Conservation (phyloP, 371 early-diverging fungal genomes). For the Mucor plumbeus region DNA sequence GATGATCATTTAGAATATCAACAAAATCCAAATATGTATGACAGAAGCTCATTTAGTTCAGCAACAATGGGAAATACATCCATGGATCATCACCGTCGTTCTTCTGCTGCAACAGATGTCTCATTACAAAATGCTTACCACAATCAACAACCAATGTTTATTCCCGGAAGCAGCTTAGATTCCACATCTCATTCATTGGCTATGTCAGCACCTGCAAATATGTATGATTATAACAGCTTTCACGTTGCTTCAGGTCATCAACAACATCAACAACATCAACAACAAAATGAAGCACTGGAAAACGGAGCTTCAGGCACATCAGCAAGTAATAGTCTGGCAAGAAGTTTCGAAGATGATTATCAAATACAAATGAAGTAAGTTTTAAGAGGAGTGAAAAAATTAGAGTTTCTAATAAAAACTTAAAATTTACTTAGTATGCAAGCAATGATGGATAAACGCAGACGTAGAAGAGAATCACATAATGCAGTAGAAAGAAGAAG, state of each 20-base stretch:
- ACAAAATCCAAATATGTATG: slow-evolving; percentile 8
- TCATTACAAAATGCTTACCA: slow-evolving; percentile 21
- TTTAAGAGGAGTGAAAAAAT: neutral
- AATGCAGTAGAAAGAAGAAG: slow-evolving; percentile 96
- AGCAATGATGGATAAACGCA: slow-evolving; percentile 77
- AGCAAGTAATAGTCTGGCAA: slow-evolving; percentile 16
- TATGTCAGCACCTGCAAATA: slow-evolving; percentile 51
- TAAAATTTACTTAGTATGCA: slow-evolving; percentile 35
- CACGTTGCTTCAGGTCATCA: neutral
- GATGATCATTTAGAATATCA: slow-evolving; percentile 14
- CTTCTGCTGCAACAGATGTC: slow-evolving; percentile 20
- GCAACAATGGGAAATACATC: neutral
- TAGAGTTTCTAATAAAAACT: neutral
- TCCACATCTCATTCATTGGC: slow-evolving; percentile 25
- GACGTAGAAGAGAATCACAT: slow-evolving; percentile 93
- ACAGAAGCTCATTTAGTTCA: slow-evolving; percentile 18
- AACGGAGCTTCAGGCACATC: slow-evolving; percentile 8
- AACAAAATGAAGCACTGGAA: neutral
- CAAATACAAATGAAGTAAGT: slow-evolving; percentile 48
- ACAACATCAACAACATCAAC: neutral
- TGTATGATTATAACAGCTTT: slow-evolving; percentile 26
- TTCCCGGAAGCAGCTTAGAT: slow-evolving; percentile 15
- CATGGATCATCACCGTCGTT: slow-evolving; percentile 24
- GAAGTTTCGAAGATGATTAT: slow-evolving; percentile 52
- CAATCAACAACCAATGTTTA: slow-evolving; percentile 24